Percentiles rank a stretch among this genome's conserved stretches.
These are phyloP conservation scores for Penicillium mononematosum DNA, from an alignment of 495 filamentous ascomycete genomes.

Conservation along the genomic window DNA sequence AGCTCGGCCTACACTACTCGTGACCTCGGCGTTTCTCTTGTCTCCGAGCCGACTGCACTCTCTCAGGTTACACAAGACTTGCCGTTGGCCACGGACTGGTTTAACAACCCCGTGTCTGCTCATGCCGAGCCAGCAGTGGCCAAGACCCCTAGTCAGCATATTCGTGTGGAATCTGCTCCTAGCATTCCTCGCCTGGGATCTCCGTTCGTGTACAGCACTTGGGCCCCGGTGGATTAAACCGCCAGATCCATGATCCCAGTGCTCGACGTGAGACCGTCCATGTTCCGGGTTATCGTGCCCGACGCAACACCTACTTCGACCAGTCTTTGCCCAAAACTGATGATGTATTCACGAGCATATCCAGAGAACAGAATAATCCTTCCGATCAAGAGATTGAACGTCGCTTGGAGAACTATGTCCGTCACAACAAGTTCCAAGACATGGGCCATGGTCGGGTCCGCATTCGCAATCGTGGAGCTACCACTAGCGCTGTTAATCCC, in stretches of 20 bases:
- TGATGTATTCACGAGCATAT: slow-evolving; percentile 49
- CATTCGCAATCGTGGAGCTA: slow-evolving; percentile 51
- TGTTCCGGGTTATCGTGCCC: slow-evolving; percentile 44
- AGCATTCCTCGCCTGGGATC: slow-evolving; percentile 50
- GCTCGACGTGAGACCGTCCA: slow-evolving; percentile 45
- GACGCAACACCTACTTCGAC: slow-evolving; percentile 50
- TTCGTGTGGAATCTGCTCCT: slow-evolving; percentile 26
- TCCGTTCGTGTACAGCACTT: slow-evolving; percentile 57
- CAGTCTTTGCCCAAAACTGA: slow-evolving; percentile 48
- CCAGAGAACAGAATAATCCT: slow-evolving; percentile 47
- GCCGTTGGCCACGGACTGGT: slow-evolving; percentile 32
- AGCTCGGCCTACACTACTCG: slow-evolving; percentile 59
- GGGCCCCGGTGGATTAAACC: slow-evolving; percentile 50
- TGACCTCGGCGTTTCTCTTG: slow-evolving; percentile 82
- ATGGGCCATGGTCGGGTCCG: slow-evolving; percentile 48
- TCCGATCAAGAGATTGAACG: slow-evolving; percentile 44
- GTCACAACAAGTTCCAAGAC: slow-evolving; percentile 45
- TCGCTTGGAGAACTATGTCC: slow-evolving; percentile 50
- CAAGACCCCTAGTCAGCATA: slow-evolving; percentile 18
- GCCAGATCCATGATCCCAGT: slow-evolving; percentile 29
- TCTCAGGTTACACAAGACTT: slow-evolving; percentile 55
- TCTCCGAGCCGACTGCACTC: slow-evolving; percentile 70
- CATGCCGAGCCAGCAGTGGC: not conserved
- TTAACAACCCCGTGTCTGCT: slow-evolving; percentile 33
- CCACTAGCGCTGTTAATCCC: slow-evolving; percentile 41